A percentile compares a stretch with the other conserved stretches of the same genome.
Evolutionary conservation across 1,284 basidiomycete genomes (phyloP).

Genomic region (Gymnopus androsaceus): DNA sequence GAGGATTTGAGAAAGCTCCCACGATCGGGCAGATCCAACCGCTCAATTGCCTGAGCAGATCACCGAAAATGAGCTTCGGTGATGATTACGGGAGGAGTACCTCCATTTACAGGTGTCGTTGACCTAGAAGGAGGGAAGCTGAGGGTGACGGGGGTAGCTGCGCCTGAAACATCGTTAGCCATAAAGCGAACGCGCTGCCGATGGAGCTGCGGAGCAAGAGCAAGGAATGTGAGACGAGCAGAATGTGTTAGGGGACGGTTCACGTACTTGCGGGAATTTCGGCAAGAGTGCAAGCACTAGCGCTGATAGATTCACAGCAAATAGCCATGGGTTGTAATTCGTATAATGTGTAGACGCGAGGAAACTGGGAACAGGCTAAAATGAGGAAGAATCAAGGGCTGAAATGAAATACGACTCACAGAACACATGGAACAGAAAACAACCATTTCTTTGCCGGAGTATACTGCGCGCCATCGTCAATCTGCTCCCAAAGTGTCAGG

Average conservation of each 20-base stretch:
- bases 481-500: slow-evolving; percentile 98
- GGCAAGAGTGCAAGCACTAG: slow-evolving; percentile 88
- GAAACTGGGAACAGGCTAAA: slow-evolving; percentile 59
- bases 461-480: slow-evolving; percentile 97
- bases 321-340: slow-evolving; percentile 90
- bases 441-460: slow-evolving; percentile 99
- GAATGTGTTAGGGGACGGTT: neutral
- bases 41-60: no score
- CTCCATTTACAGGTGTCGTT: slow-evolving; percentile 22
- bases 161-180: slow-evolving; percentile 47
- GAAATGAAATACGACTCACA: slow-evolving; percentile 69
- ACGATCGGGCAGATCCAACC: neutral
- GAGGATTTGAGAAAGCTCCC: neutral
- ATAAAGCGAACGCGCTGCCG: slow-evolving; percentile 78
- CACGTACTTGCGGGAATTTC: slow-evolving; percentile 85
- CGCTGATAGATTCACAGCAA: slow-evolving; percentile 88
- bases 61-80: slow-evolving; percentile 31
- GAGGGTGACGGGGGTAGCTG: slow-evolving; percentile 64
- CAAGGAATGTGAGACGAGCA: neutral
- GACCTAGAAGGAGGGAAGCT: slow-evolving; percentile 51
- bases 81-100: slow-evolving; percentile 21
- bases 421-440: slow-evolving; percentile 83
- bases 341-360: slow-evolving; percentile 98
- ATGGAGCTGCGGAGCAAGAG: slow-evolving; percentile 57
- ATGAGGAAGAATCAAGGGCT: neutral